These are phyloP conservation scores for Neurospora intermedia DNA, from an alignment of 495 filamentous ascomycete species.

Conservation along the genomic window DNA sequence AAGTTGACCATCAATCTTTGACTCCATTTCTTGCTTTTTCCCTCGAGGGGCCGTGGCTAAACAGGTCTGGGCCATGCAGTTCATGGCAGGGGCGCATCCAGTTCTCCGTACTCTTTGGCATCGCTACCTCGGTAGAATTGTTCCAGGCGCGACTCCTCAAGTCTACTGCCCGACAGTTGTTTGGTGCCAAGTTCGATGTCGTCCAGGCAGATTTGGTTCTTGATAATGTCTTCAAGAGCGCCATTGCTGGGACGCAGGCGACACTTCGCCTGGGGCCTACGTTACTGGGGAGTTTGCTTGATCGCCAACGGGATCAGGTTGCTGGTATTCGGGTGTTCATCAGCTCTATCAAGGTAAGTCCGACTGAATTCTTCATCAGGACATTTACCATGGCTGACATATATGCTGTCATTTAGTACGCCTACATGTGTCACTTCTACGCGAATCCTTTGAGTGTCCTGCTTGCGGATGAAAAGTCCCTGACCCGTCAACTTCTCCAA, in stretches of 20 bases:
- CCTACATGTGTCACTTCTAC: slow-evolving; percentile 94
- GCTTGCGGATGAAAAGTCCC: slow-evolving; percentile 27
- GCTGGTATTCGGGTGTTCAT: slow-evolving; percentile 76
- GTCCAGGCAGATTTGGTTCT: slow-evolving; percentile 63
- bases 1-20: slow-evolving; percentile 13
- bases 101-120: slow-evolving; percentile 75
- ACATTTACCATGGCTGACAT: not conserved
- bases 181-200: slow-evolving; percentile 76
- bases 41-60: slow-evolving; percentile 1
- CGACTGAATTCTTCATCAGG: not conserved
- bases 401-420: slow-evolving; percentile 46
- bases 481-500: slow-evolving; percentile 30
- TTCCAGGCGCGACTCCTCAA: slow-evolving; percentile 80
- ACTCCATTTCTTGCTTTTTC: not conserved
- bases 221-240: slow-evolving; percentile 65
- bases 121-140: slow-evolving; percentile 82
- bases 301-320: slow-evolving; percentile 74
- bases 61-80: slow-evolving; percentile 27
- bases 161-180: slow-evolving; percentile 55
- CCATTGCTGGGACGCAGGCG: slow-evolving; percentile 45
- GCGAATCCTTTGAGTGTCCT: slow-evolving; percentile 77
- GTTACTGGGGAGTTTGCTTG: slow-evolving; percentile 52
- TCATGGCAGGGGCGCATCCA: slow-evolving; percentile 86
- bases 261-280: slow-evolving; percentile 58
- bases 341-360: slow-evolving; percentile 62